Conservation (phyloP, 164 flowering plant genomes). For the Nymphaea thermarum region DNA sequence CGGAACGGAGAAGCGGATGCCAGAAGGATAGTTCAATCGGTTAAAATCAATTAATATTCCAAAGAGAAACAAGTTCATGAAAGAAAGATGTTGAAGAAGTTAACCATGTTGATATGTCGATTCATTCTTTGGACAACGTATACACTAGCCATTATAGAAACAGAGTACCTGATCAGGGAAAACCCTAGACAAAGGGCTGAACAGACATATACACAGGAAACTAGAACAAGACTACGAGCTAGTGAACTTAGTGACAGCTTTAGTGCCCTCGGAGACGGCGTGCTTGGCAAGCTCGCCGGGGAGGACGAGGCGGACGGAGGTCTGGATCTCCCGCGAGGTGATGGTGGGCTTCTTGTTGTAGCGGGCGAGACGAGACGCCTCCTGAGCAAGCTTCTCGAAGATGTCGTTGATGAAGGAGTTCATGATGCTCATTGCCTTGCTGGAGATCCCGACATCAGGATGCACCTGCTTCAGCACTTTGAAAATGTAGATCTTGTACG, state of each 20-base stretch:
- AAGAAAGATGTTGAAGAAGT: too few relatives aligned
- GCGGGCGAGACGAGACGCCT: constrained; percentile 24
- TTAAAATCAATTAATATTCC: too few relatives aligned
- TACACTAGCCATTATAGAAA: too few relatives aligned
- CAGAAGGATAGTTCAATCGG: too few relatives aligned
- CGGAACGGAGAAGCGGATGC: too few relatives aligned
- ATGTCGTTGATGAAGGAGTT: constrained; percentile 34
- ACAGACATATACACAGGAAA: too few relatives aligned
- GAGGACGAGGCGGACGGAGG: constrained; percentile 25
- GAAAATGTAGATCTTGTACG: constrained; percentile 24
- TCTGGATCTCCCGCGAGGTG: constrained; percentile 37
- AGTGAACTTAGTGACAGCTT: constrained; percentile 40
- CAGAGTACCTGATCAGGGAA: too few relatives aligned
- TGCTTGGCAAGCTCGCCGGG: constrained; percentile 38
- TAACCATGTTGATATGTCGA: too few relatives aligned
- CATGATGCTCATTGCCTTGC: constrained; percentile 40
- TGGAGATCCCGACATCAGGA: constrained; percentile 24
- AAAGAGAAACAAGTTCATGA: too few relatives aligned
- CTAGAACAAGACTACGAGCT: constrained; percentile 14
- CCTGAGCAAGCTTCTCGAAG: constrained; percentile 32
- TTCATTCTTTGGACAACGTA: too few relatives aligned
- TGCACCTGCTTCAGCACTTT: constrained; percentile 24
- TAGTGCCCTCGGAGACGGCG: constrained; percentile 34
- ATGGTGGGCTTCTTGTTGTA: constrained; percentile 39
- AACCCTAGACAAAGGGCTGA: too few relatives aligned